Base-by-base conservation (phyloP, 2,329 filamentous ascomycete species). In the Botrytis tulipae region DNA sequence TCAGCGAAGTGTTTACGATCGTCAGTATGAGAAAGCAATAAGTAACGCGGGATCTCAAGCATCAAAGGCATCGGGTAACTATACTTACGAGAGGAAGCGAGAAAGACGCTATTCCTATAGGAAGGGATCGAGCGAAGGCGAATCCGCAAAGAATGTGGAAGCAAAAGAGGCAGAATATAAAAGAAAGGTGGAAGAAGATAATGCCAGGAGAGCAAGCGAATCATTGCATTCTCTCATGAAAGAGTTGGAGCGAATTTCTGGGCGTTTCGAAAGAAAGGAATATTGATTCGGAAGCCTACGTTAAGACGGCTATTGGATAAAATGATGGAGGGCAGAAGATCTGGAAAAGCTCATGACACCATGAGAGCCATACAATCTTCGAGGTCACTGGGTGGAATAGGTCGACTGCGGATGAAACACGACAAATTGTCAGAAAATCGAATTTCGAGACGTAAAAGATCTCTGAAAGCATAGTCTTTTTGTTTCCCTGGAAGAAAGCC, bases 211-310 rank as follows among this genome's bases (percentile, higher is more conserved):
- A 42, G 66, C 66, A 44, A 57, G 48, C 12, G 66, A 59, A 57
- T 69, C 66, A 6, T 57, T 69, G 16, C 18, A 69, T 57, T 37
- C 48, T 57, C 48, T 69, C 18, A 44, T 69, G 66, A 57, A 44
- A 69, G 66, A 69, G 37, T 44, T 69, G 66, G 66, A 69, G n/a
- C 8, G 18, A 32, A 69, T 69, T 42, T 69, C 48, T 14, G 48
- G 37, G 6, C 66, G 66, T 32, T 57, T 69, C 29, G 51, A 69
- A 57, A 69, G 66, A 42, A 25, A 20, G 40, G 48, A 69, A 32
- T 69, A 69, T 12, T 57, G 46, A 68, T 16, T 10, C 3, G 25
- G 1, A 10, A 20, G 25, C 14, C 25, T 7, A 4, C 37, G 7
- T 12, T 18, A 20, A 18, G 44, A 12, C 25, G 9, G 9, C 32